A percentile compares a stretch with the other conserved stretches of the same genome.
These are phyloP conservation scores for Plasmodium gonderi DNA, from an alignment of 169 alveolate species.

Conservation along the genomic window DNA sequence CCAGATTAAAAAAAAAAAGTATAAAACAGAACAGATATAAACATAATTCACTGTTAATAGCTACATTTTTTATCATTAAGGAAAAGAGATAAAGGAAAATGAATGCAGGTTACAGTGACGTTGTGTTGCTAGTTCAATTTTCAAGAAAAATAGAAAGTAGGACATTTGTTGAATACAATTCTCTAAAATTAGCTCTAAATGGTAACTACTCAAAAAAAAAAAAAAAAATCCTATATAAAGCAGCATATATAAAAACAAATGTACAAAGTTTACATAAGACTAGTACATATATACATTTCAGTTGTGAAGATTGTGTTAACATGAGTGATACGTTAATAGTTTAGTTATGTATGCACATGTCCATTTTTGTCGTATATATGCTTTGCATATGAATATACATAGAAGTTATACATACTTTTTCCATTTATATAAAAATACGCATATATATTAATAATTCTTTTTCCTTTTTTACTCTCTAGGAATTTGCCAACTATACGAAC, in stretches of 20 bases:
- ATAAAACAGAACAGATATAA: conserved; percentile 5
- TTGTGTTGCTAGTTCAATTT: conserved; percentile 73
- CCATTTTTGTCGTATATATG: background rate
- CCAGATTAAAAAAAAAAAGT: background rate
- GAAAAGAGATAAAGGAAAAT: conserved; percentile 21
- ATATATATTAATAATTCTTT: background rate
- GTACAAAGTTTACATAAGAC: background rate
- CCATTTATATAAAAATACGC: background rate
- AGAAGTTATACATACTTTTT: background rate
- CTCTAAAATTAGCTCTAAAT: conserved; percentile 73
- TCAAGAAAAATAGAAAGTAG: conserved; percentile 71
- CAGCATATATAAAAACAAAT: background rate
- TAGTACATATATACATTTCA: background rate
- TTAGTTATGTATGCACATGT: background rate
- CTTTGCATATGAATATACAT: background rate
- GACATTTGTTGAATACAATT: conserved; percentile 73
- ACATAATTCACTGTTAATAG: background rate
- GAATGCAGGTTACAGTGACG: conserved; percentile 69
- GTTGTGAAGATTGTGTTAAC: background rate
- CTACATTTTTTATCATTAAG: conserved; percentile 2
- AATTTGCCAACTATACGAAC: conserved; percentile 74
- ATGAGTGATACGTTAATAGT: background rate
- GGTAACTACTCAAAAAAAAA: conserved; percentile 15
- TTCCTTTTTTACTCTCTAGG: conserved; percentile 7
- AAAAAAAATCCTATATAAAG: background rate